Conservation (phyloP, 192 early-diverging fungal species). For the Podila epicladia region DNA sequence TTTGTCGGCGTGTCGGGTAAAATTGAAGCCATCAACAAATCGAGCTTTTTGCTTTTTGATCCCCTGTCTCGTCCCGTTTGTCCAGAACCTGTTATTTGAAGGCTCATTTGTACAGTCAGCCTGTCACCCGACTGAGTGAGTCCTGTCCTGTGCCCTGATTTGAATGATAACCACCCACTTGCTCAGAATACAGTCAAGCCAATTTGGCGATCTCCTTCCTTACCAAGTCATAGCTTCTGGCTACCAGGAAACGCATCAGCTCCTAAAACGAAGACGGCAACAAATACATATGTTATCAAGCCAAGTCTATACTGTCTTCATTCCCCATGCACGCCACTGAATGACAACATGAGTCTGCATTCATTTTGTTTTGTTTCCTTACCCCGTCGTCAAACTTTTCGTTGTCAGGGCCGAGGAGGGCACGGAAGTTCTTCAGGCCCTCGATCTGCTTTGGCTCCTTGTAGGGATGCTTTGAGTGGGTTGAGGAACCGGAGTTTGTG, state of each 20-base stretch:
- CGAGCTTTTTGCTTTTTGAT: no score
- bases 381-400: constrained; percentile 51
- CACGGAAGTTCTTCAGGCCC: constrained; percentile 35
- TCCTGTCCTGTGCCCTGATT: not conserved
- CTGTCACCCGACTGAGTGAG: not conserved
- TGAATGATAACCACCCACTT: no score
- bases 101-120: not conserved
- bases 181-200: not conserved
- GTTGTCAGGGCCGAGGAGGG: constrained; percentile 40
- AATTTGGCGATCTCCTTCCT: constrained; percentile 20
- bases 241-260: constrained; percentile 68
- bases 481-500: constrained; percentile 11
- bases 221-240: constrained; percentile 71
- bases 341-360: no score
- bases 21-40: no score
- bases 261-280: constrained; percentile 47
- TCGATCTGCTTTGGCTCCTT: constrained; percentile 48
- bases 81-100: no score
- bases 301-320: no score
- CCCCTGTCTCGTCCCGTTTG: no score
- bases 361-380: constrained; percentile 3
- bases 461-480: constrained; percentile 37
- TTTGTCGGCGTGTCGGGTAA: no score
- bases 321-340: no score
- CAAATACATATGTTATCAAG: not conserved